Percentiles rank a stretch among this genome's conserved stretches.
phyloP scores from a whole-genome alignment of 1,139 yeast species.

The Candida sanyaensis region DNA sequence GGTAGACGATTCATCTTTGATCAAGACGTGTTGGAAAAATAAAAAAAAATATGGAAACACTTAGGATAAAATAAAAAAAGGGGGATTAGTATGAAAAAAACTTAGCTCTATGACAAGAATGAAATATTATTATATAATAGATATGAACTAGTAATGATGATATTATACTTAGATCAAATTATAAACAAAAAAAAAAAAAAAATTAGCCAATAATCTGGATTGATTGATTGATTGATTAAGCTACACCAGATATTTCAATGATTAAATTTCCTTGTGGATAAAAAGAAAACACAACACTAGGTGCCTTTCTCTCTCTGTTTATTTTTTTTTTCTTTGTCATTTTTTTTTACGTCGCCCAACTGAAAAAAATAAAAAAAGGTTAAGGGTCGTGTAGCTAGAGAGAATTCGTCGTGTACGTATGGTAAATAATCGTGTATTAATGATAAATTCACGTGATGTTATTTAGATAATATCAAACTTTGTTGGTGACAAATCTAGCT shows the following conservation, averaged over 20 bases:
- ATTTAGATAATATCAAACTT: background rate
- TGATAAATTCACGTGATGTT: background rate
- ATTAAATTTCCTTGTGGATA: background rate
- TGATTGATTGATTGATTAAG: background rate
- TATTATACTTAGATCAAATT: background rate
- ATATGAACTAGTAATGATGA: background rate
- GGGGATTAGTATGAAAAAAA: background rate
- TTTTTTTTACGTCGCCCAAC: background rate
- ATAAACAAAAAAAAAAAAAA: background rate
- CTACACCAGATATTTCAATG: background rate
- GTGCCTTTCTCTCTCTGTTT: background rate
- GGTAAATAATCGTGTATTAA: background rate
- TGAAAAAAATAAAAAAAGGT: background rate
- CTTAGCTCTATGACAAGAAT: background rate
- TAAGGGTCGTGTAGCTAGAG: background rate
- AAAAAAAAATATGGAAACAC: constrained; percentile 1
- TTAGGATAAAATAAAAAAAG: constrained; percentile 2
- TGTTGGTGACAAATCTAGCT: no score
- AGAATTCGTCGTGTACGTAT: background rate
- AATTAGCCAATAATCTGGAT: constrained; percentile 1
- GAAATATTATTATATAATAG: background rate
- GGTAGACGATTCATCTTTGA: constrained; percentile 29
- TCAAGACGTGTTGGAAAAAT: background rate
- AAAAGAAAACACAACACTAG: background rate
- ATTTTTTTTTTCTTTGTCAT: background rate